Evolutionary conservation across 441 rosid species (phyloP), one percentile per base, ranked within the genome.

Genomic region (Dalechampia spathulata): DNA sequence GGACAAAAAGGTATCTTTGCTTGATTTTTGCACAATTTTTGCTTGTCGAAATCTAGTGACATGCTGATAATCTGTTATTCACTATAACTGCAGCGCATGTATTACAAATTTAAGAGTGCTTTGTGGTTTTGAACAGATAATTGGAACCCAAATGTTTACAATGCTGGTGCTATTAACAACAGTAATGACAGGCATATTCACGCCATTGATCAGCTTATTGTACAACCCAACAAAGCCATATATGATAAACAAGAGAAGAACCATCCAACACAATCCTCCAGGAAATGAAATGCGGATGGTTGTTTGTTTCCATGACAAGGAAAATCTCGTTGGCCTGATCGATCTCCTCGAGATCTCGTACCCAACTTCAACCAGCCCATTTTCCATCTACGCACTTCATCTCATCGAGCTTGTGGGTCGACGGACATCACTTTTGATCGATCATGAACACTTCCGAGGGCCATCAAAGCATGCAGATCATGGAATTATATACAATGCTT

Each of bases 181-280:
- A 10, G 3, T 48, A 15, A 17, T 62, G 41, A 82, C 79, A 2
- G 80, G 58, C 36, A 10, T 71, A 44, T 48, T 49, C 1, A 47
- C 83, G 3, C 87, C 87, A 0, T 26, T 80, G 27, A 83, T 83
- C 5, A 61, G 73, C 71, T 34, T 80, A 27, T 68, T 90, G 13
- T 85, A 85, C 15, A 84, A 90, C 60, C 96, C 94, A 37, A 63
- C 78, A 2, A 77, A 63, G 55, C 97, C 94, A 26, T 87, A 85
- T 62, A 77, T 79, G 78, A 72, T 78, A 6, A 85, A 70, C 71
- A 81, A 62, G 39, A 75, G 82, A 60, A 82, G 91, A 25, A 87
- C 94, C 20, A 75, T 87, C 66, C 97, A 85, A 17, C 94, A 87
- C 62, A 78, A 74, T 17, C 66, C 85, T 4, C 76, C 64, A 1